Percentiles rank a stretch among this genome's conserved stretches.
phyloP scores from a whole-genome alignment of 106 monocot species.

The Phalaenopsis equestris region DNA sequence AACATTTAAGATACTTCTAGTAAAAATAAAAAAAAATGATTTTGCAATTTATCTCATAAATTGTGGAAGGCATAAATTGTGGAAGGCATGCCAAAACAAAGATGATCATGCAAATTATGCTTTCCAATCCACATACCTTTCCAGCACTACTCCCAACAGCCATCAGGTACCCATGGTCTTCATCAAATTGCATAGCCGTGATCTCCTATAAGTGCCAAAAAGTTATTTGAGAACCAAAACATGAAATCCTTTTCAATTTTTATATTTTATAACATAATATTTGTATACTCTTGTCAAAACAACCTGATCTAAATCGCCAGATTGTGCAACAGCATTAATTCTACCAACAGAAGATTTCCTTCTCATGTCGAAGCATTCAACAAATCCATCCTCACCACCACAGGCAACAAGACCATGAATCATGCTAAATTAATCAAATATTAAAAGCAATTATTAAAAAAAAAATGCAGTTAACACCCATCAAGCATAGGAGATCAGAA shows the following conservation, averaged over 20 bases:
- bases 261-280: neutral
- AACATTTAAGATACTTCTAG: neutral
- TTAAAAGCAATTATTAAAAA: conserved; percentile 1
- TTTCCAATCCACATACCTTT: conserved; percentile 36
- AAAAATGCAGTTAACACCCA: neutral
- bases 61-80: too few species aligned
- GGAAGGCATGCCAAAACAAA: neutral
- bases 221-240: neutral
- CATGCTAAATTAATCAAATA: conserved; percentile 12
- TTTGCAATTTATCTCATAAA: too few species aligned
- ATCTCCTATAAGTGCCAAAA: conserved; percentile 55
- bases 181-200: conserved; percentile 83
- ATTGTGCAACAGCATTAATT: conserved; percentile 38
- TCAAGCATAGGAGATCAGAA: neutral
- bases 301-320: conserved; percentile 60
- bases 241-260: neutral
- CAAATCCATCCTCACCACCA: conserved; percentile 96
- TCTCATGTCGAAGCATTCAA: conserved; percentile 93
- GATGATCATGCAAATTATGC: neutral
- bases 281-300: neutral
- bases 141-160: conserved; percentile 90
- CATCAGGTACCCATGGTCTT: conserved; percentile 55
- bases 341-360: conserved; percentile 78
- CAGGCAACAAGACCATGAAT: conserved; percentile 93
- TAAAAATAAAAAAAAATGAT: neutral